Percentiles rank a stretch among this genome's conserved stretches.
Conservation (phyloP, 192 early-diverging fungal genomes). For the Backusella morwellensis region DNA sequence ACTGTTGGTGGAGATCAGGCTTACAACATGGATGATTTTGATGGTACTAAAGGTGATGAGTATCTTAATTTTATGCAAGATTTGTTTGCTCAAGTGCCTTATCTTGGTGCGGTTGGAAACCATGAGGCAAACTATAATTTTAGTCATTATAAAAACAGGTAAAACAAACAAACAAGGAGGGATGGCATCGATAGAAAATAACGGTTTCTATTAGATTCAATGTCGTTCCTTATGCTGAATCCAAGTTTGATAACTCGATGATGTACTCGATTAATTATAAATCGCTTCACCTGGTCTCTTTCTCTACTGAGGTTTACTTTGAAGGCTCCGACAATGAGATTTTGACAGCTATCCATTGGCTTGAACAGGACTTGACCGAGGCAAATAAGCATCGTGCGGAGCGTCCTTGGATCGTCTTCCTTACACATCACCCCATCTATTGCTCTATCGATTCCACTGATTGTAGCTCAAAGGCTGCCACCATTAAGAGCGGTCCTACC, state of each 20-base stretch:
- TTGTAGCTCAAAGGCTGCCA: conserved; percentile 19
- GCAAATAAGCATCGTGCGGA: conserved; percentile 24
- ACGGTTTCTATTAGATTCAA: conserved; percentile 12
- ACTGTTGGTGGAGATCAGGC: conserved; percentile 33
- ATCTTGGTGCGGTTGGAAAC: conserved; percentile 32
- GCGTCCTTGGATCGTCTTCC: conserved; percentile 36
- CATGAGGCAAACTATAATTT: conserved; percentile 36
- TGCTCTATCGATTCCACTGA: conserved; percentile 9
- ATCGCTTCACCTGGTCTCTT: conserved; percentile 29
- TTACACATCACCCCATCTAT: conserved; percentile 29
- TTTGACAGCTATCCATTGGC: conserved; percentile 21
- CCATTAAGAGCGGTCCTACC: conserved; percentile 1
- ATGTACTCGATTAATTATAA: conserved; percentile 34
- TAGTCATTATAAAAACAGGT: conserved; percentile 34
- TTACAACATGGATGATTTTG: conserved; percentile 32
- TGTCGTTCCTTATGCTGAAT: conserved; percentile 28
- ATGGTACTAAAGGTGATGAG: conserved; percentile 35
- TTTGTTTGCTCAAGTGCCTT: conserved; percentile 26
- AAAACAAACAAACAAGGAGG: background rate
- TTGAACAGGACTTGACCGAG: conserved; percentile 22
- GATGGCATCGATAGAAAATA: background rate
- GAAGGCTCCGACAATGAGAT: conserved; percentile 21
- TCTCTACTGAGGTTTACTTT: conserved; percentile 31
- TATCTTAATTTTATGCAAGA: conserved; percentile 33
- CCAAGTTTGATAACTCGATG: conserved; percentile 22